A percentile compares a stretch with the other conserved stretches of the same genome.
Conservation (phyloP, 2,329 filamentous ascomycete genomes). For the Trichophyton mentagrophytes region DNA sequence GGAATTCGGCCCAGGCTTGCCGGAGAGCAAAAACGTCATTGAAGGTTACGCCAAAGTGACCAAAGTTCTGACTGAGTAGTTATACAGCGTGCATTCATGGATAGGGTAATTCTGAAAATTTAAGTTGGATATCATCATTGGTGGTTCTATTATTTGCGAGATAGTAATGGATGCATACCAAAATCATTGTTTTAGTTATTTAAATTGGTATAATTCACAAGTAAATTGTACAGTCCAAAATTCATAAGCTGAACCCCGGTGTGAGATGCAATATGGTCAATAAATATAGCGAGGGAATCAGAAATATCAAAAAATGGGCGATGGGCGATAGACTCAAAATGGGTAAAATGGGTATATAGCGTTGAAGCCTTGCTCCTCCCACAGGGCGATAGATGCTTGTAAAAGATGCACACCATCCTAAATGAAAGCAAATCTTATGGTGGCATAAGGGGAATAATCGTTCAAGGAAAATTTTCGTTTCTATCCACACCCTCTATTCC, state of each 20-base stretch:
- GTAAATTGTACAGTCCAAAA: background rate
- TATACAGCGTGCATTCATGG: background rate
- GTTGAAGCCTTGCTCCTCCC: background rate
- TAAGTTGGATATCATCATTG: background rate
- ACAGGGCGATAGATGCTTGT: background rate
- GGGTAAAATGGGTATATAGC: background rate
- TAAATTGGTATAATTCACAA: background rate
- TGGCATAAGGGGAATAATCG: background rate
- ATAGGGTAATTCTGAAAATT: background rate
- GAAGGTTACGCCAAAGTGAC: background rate
- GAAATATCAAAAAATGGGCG: background rate
- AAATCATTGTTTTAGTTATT: background rate
- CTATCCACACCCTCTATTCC: conserved; percentile 11
- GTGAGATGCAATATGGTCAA: background rate
- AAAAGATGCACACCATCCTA: too few relatives aligned
- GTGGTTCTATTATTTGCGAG: too few relatives aligned
- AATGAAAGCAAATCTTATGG: too few relatives aligned
- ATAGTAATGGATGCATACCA: background rate
- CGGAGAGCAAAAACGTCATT: background rate
- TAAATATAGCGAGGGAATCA: background rate
- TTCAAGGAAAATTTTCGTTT: background rate
- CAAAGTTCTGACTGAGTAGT: background rate
- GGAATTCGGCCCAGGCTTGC: background rate
- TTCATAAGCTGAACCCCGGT: background rate
- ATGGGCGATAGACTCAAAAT: background rate